Percentiles rank a stretch among this genome's conserved stretches.
phyloP scores from a whole-genome alignment of 2,329 filamentous ascomycete species.

The Cladosporium sp. region DNA sequence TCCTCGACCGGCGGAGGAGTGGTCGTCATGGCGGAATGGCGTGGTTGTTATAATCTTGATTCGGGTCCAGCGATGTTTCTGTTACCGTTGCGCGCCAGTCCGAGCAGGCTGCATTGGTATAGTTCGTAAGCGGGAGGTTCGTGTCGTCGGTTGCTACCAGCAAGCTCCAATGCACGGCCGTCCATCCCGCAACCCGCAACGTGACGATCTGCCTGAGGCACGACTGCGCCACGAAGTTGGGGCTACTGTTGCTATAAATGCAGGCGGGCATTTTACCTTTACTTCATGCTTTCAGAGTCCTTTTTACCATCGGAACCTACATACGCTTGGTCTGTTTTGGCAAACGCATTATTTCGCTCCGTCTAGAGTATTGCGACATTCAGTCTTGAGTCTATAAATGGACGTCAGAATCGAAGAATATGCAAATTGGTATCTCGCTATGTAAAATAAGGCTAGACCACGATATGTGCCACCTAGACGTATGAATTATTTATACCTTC shows the following conservation, averaged over 20 bases:
- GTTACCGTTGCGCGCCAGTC: conserved; percentile 11
- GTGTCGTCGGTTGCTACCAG: background rate
- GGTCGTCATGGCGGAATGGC: conserved; percentile 33
- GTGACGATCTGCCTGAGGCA: too few relatives aligned
- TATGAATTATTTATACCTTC: background rate
- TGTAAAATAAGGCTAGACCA: background rate
- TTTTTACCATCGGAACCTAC: too few relatives aligned
- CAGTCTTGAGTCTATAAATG: too few relatives aligned
- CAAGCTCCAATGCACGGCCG: background rate
- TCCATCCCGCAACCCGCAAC: too few relatives aligned
- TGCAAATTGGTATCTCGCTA: conserved; percentile 11
- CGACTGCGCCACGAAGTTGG: too few relatives aligned
- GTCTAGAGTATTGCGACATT: too few relatives aligned
- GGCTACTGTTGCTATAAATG: too few relatives aligned
- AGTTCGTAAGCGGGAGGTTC: background rate
- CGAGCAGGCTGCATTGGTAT: conserved; percentile 9
- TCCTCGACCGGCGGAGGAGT: conserved; percentile 46
- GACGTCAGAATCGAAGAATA: background rate
- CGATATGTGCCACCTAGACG: too few relatives aligned
- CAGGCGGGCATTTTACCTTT: too few relatives aligned
- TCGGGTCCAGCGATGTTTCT: background rate
- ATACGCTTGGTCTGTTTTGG: too few relatives aligned
- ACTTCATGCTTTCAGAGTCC: too few relatives aligned
- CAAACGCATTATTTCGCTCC: too few relatives aligned
- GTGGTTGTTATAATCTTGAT: background rate